A percentile compares a stretch with the other conserved stretches of the same genome.
These are phyloP conservation scores for Elsinoe batatas DNA, from an alignment of 2,329 filamentous ascomycete species.

Conservation along the genomic window DNA sequence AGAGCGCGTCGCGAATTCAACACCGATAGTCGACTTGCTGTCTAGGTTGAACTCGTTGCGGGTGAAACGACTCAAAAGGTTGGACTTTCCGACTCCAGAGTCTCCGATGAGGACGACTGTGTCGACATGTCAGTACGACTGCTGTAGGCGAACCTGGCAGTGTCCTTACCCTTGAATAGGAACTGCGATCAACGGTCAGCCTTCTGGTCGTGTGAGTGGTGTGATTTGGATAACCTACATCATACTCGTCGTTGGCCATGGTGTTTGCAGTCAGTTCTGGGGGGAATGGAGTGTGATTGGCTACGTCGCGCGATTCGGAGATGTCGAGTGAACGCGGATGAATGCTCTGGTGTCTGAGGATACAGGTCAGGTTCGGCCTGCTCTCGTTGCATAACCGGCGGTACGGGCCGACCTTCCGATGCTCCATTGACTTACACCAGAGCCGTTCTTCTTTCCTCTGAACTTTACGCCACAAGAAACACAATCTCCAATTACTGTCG, in stretches of 20 bases:
- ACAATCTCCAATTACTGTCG: too few relatives aligned
- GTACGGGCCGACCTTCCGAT: too few relatives aligned
- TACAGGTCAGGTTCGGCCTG: not conserved
- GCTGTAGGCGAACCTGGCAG: constrained; percentile 6
- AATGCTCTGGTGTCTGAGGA: constrained; percentile 1
- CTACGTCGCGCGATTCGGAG: not conserved
- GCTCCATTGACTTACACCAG: too few relatives aligned
- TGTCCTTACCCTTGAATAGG: constrained; percentile 82
- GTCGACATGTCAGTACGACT: constrained; percentile 16
- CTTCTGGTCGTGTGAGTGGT: constrained; percentile 20
- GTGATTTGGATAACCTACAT: constrained; percentile 55
- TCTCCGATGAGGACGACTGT: constrained; percentile 97
- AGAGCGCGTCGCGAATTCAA: constrained; percentile 96
- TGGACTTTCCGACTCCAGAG: constrained; percentile 99
- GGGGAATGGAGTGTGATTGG: not conserved
- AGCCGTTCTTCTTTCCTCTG: too few relatives aligned
- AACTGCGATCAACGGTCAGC: constrained; percentile 54
- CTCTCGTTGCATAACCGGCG: too few relatives aligned
- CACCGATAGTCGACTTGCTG: constrained; percentile 98
- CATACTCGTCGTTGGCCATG: constrained; percentile 99
- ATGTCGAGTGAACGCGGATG: constrained; percentile 6
- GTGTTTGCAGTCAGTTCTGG: constrained; percentile 28
- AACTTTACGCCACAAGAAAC: too few relatives aligned
- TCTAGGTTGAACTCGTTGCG: constrained; percentile 99
- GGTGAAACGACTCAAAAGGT: constrained; percentile 97